Percentiles rank a stretch among this genome's conserved stretches.
These are phyloP conservation scores for Lipomyces kockii DNA, from an alignment of 805 yeast genomes.

Conservation along the genomic window DNA sequence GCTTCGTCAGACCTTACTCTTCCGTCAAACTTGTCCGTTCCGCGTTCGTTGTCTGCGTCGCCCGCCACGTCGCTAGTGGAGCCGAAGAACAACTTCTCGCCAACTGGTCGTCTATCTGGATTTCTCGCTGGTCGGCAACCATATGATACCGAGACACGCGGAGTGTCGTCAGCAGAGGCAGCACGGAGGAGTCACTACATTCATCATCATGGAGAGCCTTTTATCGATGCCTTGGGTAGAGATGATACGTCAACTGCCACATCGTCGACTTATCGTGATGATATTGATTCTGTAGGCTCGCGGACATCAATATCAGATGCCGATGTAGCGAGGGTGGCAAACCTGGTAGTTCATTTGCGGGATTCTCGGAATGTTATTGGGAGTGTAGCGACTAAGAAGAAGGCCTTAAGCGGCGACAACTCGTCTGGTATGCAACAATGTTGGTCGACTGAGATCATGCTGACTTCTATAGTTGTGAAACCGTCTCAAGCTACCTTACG, in stretches of 20 bases:
- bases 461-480: slow-evolving; percentile 12
- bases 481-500: slow-evolving; percentile 27
- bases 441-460: background rate
- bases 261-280: background rate
- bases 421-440: background rate
- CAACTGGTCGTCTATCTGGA: background rate
- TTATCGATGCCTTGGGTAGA: background rate
- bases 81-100: background rate
- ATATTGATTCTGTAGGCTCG: background rate
- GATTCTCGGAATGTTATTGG: slow-evolving; percentile 20
- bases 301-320: slow-evolving; percentile 18
- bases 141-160: background rate
- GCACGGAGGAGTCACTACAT: slow-evolving; percentile 12
- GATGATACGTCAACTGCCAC: background rate
- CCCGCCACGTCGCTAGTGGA: background rate
- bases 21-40: background rate
- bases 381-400: background rate
- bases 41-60: slow-evolving; percentile 1
- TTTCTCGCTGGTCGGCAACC: background rate
- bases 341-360: slow-evolving; percentile 28
- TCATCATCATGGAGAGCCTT: background rate
- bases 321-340: slow-evolving; percentile 30
- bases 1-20: background rate
- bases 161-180: slow-evolving; percentile 15
- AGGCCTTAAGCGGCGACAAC: background rate